These are phyloP conservation scores for Leishmania gerbilli DNA, from an alignment of 208 protist species.

Conservation along the genomic window DNA sequence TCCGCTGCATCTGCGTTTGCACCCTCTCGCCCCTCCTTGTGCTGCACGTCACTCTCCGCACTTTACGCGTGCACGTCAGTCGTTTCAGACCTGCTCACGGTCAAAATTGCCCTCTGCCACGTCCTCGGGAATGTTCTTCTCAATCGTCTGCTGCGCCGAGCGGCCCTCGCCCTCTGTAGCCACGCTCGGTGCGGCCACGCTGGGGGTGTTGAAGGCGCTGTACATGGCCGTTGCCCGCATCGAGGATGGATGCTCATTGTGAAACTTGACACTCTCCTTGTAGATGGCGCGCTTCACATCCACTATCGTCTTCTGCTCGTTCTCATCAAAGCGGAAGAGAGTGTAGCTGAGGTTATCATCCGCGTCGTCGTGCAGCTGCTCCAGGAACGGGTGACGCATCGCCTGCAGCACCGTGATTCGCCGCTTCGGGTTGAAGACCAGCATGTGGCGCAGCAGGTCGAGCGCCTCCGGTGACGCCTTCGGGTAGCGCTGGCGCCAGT, in stretches of 20 bases:
- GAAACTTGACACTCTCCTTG: conserved; percentile 77
- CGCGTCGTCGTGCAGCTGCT: conserved; percentile 80
- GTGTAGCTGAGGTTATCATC: conserved; percentile 60
- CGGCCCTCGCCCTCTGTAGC: conserved; percentile 70
- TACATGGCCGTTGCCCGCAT: conserved; percentile 21
- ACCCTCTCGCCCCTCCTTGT: background rate
- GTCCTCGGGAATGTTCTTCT: conserved; percentile 45
- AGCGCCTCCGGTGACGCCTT: conserved; percentile 77
- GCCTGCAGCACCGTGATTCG: conserved; percentile 92
- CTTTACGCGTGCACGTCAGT: background rate
- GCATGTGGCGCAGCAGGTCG: conserved; percentile 92
- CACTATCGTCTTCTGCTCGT: conserved; percentile 60
- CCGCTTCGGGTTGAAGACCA: conserved; percentile 93
- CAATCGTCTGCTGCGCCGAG: conserved; percentile 81
- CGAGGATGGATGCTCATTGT: conserved; percentile 47
- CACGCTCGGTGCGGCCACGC: conserved; percentile 37
- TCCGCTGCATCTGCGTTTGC: background rate
- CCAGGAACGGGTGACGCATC: conserved; percentile 89
- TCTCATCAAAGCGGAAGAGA: conserved; percentile 85
- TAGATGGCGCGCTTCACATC: conserved; percentile 91
- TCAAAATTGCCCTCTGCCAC: conserved; percentile 48
- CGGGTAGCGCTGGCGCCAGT: conserved; percentile 82
- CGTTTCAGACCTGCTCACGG: conserved; percentile 16
- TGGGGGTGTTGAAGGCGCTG: conserved; percentile 30
- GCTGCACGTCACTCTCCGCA: background rate